A percentile compares a stretch with the other conserved stretches of the same genome.
Evolutionary conservation across 495 filamentous ascomycete genomes (phyloP).

Genomic region (Penicillium paxilli): DNA sequence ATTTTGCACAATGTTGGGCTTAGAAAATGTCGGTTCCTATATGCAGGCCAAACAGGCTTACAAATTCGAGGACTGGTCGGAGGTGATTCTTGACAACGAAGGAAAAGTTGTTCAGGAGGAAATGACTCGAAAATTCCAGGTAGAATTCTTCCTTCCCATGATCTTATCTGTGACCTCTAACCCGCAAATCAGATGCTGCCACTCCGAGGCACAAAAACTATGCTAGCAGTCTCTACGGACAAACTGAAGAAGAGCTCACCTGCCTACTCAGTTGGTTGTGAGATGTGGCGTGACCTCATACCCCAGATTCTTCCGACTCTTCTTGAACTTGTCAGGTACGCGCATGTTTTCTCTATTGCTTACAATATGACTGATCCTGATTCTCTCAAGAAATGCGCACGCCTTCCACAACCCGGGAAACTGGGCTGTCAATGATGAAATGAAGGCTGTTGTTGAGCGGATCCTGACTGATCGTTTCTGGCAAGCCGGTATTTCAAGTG

Average conservation of each 20-base stretch:
- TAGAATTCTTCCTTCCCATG: constrained; percentile 26
- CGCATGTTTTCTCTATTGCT: neutral
- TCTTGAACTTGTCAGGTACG: constrained; percentile 76
- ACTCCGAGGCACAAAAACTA: constrained; percentile 81
- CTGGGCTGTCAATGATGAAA: constrained; percentile 81
- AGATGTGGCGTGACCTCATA: constrained; percentile 80
- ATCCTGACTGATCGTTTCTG: constrained; percentile 96
- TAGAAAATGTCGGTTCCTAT: constrained; percentile 79
- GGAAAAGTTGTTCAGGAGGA: constrained; percentile 75
- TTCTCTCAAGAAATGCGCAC: constrained; percentile 69
- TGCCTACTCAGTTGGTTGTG: constrained; percentile 67
- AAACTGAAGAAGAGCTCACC: constrained; percentile 70
- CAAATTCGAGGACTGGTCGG: constrained; percentile 79
- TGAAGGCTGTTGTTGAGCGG: constrained; percentile 72
- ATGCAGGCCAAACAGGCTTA: constrained; percentile 71
- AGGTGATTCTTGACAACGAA: constrained; percentile 70
- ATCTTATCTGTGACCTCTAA: constrained; percentile 5
- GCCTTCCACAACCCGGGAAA: constrained; percentile 88
- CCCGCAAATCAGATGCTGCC: constrained; percentile 60
- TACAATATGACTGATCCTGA: constrained; percentile 1
- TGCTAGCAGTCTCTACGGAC: constrained; percentile 86
- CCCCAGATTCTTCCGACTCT: constrained; percentile 83
- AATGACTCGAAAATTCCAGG: constrained; percentile 66
- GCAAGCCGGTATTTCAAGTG: constrained; percentile 95
- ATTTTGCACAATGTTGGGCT: constrained; percentile 77